Evolutionary conservation across 495 filamentous ascomycete species (phyloP).

Genomic region (Penicillium atrosanguineum): DNA sequence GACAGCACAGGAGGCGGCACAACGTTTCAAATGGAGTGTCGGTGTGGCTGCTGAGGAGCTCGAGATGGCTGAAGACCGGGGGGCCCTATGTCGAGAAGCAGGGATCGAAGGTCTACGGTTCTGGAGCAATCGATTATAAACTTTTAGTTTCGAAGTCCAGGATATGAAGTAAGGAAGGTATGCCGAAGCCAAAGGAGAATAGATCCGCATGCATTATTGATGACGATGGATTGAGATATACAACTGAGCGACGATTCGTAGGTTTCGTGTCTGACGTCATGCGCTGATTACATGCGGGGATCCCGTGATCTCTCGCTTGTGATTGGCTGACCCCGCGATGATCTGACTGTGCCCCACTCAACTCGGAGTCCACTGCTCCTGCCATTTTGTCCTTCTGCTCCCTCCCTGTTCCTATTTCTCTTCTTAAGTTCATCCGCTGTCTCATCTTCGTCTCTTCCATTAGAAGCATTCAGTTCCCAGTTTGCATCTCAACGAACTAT

Average conservation of each 20-base stretch:
- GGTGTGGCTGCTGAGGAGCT: conserved; percentile 96
- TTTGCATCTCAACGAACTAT: not conserved
- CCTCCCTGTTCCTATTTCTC: not conserved
- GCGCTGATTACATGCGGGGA: not conserved
- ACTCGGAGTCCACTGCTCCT: conserved; percentile 18
- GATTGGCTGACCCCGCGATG: conserved; percentile 14
- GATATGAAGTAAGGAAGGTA: not conserved
- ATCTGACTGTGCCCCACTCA: conserved; percentile 1
- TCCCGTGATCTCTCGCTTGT: not conserved
- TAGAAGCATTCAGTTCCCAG: not conserved
- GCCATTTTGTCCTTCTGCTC: conserved; percentile 2
- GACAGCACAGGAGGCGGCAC: conserved; percentile 84
- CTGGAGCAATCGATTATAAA: conserved; percentile 67
- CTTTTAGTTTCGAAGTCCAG: not conserved
- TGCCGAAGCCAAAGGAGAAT: not conserved
- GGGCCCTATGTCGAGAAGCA: conserved; percentile 78
- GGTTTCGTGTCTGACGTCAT: conserved; percentile 7
- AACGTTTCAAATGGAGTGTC: conserved; percentile 95
- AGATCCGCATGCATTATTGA: conserved; percentile 3
- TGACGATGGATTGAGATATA: not conserved
- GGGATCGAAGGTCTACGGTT: conserved; percentile 78
- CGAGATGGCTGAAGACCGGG: conserved; percentile 92
- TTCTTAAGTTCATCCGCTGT: not conserved
- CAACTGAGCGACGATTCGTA: not conserved
- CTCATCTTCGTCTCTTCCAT: not conserved